Evolutionary conservation across 2,329 filamentous ascomycete species (phyloP).

Genomic region (Phoma sp.): DNA sequence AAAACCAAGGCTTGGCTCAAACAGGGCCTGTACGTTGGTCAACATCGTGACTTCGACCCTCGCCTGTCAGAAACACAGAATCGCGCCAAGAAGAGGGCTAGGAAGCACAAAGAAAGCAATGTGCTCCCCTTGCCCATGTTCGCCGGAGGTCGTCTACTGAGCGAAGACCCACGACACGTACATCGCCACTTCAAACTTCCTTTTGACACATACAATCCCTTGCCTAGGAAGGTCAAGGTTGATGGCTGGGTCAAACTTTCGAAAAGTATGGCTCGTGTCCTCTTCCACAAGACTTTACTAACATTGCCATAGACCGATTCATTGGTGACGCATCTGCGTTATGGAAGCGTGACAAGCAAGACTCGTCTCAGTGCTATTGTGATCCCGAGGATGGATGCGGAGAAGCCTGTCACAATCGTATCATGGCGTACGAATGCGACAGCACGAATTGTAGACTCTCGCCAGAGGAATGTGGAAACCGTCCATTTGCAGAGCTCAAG

Average conservation of each 20-base stretch:
- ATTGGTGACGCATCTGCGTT: conserved; percentile 80
- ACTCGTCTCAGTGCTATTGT: conserved; percentile 70
- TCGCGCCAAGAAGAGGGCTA: conserved; percentile 46
- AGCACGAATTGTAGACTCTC: conserved; percentile 84
- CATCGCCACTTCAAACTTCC: conserved; percentile 86
- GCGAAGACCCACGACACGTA: conserved; percentile 58
- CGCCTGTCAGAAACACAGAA: conserved; percentile 57
- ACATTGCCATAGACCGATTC: conserved; percentile 73
- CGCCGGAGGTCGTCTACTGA: conserved; percentile 73
- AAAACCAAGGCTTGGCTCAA: conserved; percentile 78
- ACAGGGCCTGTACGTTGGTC: conserved; percentile 88
- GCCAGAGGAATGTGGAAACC: conserved; percentile 78
- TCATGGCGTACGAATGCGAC: conserved; percentile 98
- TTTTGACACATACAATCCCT: conserved; percentile 86
- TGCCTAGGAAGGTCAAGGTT: conserved; percentile 86
- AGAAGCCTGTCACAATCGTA: conserved; percentile 90
- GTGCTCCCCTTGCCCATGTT: conserved; percentile 80
- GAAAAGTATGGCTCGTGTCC: conserved; percentile 72
- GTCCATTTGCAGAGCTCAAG: conserved; percentile 82
- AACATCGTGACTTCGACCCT: conserved; percentile 58
- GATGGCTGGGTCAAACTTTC: conserved; percentile 92
- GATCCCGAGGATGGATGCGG: conserved; percentile 76
- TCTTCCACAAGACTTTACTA: conserved; percentile 1
- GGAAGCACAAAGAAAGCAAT: conserved; percentile 57
- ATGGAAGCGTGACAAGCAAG: conserved; percentile 82